Conservation (phyloP, 495 filamentous ascomycete species). For the Lasiosphaeria ovina region DNA sequence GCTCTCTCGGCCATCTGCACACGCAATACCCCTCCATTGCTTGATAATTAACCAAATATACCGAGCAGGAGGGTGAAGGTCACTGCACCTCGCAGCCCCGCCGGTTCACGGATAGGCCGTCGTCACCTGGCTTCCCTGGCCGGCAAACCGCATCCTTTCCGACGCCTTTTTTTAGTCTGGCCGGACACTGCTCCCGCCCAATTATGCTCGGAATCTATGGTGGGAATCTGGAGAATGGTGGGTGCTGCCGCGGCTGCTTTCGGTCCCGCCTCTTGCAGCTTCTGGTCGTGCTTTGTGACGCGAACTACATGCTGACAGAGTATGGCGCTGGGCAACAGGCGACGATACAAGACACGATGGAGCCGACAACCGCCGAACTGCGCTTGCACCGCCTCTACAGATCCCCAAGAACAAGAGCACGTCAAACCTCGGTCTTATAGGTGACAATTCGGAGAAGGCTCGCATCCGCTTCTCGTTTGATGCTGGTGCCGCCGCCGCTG, state of each 20-base stretch:
- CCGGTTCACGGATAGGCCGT: background rate
- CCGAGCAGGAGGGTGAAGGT: conserved; percentile 2
- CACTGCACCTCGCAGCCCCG: conserved; percentile 1
- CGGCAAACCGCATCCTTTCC: background rate
- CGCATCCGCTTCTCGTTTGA: conserved; percentile 58
- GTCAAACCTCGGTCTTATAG: conserved; percentile 54
- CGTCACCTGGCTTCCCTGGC: background rate
- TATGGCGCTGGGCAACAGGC: conserved; percentile 34
- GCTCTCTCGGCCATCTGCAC: too few species aligned
- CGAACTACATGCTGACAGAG: too few species aligned
- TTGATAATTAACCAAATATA: background rate
- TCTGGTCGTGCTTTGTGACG: conserved; percentile 1
- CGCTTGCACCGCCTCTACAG: conserved; percentile 39
- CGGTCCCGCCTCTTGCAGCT: background rate
- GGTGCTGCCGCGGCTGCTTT: conserved; percentile 23
- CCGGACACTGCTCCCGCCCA: conserved; percentile 24
- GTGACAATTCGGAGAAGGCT: conserved; percentile 39
- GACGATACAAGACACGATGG: conserved; percentile 42
- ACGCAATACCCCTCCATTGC: too few species aligned
- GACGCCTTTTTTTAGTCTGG: conserved; percentile 1
- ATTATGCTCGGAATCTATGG: conserved; percentile 52
- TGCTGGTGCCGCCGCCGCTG: conserved; percentile 44
- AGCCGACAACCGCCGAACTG: conserved; percentile 32
- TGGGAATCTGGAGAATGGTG: conserved; percentile 47
- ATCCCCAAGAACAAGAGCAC: conserved; percentile 66